Percentiles rank a stretch among this genome's conserved stretches.
phyloP scores from a whole-genome alignment of 192 early-diverging fungal species.

The Physocladia obscura region DNA sequence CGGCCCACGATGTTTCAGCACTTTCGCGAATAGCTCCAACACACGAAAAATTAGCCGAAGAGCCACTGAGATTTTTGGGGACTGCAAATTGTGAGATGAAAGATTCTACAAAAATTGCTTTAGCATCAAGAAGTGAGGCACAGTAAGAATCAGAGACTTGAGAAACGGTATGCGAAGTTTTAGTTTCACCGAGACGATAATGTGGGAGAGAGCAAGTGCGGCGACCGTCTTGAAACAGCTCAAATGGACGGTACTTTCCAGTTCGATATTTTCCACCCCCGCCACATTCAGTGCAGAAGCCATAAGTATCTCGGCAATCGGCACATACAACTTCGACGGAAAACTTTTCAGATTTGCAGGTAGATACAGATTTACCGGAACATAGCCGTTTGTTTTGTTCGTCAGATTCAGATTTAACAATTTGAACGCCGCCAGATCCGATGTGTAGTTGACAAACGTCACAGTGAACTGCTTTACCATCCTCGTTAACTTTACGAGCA shows the following conservation, averaged over 20 bases:
- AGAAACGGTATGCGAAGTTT: constrained; percentile 13
- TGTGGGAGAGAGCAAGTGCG: constrained; percentile 42
- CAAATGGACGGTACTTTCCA: constrained; percentile 50
- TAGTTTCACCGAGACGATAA: constrained; percentile 37
- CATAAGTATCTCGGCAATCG: constrained; percentile 24
- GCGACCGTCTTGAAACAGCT: constrained; percentile 38
- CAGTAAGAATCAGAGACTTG: background rate
- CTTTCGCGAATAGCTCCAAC: background rate
- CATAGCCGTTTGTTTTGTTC: background rate
- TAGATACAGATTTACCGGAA: background rate
- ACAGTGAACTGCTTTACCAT: constrained; percentile 21
- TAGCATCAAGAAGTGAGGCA: constrained; percentile 2
- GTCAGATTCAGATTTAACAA: background rate
- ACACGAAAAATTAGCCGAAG: background rate
- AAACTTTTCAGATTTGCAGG: constrained; percentile 5
- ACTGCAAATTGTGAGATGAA: constrained; percentile 9
- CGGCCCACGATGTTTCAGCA: background rate
- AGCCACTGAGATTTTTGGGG: constrained; percentile 13
- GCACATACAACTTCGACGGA: constrained; percentile 41
- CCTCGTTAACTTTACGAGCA: constrained; percentile 20
- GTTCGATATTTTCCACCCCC: constrained; percentile 49
- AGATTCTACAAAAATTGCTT: constrained; percentile 15
- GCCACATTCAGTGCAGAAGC: constrained; percentile 45
- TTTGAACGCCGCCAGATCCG: constrained; percentile 26
- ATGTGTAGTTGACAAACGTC: constrained; percentile 26